A percentile compares a stretch with the other conserved stretches of the same genome.
phyloP scores from a whole-genome alignment of 2,329 filamentous ascomycete species.

The Ascochyta lentis region DNA sequence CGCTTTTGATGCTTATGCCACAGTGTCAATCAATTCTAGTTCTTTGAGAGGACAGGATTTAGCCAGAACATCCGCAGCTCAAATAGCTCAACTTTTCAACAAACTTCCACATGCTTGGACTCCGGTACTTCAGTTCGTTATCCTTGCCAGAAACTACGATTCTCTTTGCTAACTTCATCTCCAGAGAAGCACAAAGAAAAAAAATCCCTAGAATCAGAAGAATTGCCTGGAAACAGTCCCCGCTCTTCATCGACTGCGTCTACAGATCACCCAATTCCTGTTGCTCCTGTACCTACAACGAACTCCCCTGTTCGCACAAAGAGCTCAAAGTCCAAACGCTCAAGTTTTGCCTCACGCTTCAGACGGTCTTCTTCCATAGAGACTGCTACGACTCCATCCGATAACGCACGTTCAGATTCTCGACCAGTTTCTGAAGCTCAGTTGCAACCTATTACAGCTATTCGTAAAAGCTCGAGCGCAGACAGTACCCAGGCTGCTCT shows the following conservation, averaged over 20 bases:
- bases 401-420: neutral
- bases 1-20: conserved; percentile 21
- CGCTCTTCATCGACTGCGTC: conserved; percentile 16
- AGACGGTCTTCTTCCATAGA: conserved; percentile 13
- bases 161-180: conserved; percentile 5
- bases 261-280: conserved; percentile 4
- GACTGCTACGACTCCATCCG: neutral
- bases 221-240: conserved; percentile 11
- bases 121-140: conserved; percentile 27
- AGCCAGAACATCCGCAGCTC: conserved; percentile 8
- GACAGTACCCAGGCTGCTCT: neutral
- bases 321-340: conserved; percentile 10
- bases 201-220: conserved; percentile 16
- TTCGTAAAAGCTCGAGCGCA: neutral
- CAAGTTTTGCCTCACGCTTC: conserved; percentile 10
- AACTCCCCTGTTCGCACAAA: conserved; percentile 3
- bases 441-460: neutral
- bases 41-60: conserved; percentile 12
- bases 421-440: neutral
- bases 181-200: conserved; percentile 28
- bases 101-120: conserved; percentile 30
- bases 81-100: conserved; percentile 1
- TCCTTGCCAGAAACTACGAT: neutral
- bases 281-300: neutral
- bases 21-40: conserved; percentile 11